Conservation (phyloP, 2,329 filamentous ascomycete genomes). For the Colletotrichum abscissum region DNA sequence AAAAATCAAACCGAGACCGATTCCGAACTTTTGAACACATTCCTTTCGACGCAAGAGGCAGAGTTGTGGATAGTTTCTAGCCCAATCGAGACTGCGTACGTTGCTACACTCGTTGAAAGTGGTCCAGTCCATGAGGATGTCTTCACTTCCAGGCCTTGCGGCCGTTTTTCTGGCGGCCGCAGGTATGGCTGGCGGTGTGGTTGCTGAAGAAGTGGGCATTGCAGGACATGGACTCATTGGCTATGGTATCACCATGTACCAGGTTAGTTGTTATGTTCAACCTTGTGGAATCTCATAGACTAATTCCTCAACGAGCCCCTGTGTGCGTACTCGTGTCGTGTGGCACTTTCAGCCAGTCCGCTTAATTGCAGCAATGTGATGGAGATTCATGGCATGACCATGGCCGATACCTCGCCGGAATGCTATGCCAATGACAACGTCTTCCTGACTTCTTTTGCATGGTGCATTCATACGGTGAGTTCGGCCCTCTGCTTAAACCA, state of each 20-base stretch:
- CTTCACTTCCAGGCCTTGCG: background rate
- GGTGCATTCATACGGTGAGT: slow-evolving; percentile 48
- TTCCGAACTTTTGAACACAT: background rate
- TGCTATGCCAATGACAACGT: slow-evolving; percentile 44
- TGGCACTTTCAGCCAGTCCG: slow-evolving; percentile 40
- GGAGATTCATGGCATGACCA: background rate
- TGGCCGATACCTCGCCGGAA: slow-evolving; percentile 36
- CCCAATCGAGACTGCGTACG: too few species aligned
- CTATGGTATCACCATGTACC: slow-evolving; percentile 48
- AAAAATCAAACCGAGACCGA: too few species aligned
- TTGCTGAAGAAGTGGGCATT: background rate
- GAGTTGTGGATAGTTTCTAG: too few species aligned
- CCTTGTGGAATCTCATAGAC: background rate
- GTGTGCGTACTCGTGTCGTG: slow-evolving; percentile 49
- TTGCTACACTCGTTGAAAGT: too few species aligned
- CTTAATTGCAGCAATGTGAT: slow-evolving; percentile 39
- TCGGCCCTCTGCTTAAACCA: background rate
- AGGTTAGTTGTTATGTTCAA: slow-evolving; percentile 37
- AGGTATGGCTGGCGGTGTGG: background rate
- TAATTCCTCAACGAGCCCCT: slow-evolving; percentile 3
- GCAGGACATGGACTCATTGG: slow-evolving; percentile 46
- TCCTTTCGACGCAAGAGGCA: too few species aligned
- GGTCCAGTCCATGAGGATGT: background rate
- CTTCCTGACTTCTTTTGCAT: slow-evolving; percentile 46
- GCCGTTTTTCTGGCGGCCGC: background rate